Conservation (phyloP, 345 rosid species). For the Rubroshorea leprosula region DNA sequence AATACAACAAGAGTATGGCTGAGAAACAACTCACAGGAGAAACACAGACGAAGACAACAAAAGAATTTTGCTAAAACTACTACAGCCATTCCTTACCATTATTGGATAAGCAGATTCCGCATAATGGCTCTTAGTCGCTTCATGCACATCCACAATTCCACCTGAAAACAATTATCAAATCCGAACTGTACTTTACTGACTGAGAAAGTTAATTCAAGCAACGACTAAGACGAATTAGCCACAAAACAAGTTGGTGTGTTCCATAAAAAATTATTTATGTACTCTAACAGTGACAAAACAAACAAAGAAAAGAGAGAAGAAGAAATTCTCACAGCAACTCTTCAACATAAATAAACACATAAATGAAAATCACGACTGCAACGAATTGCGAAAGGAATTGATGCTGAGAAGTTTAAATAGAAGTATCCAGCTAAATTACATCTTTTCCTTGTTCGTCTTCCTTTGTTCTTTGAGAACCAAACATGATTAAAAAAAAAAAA, state of each 20-base stretch:
- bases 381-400: background rate
- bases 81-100: slow-evolving; percentile 32
- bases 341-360: background rate
- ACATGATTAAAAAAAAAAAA: background rate
- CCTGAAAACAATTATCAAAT: slow-evolving; percentile 33
- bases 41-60: too few species aligned
- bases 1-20: too few species aligned
- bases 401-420: background rate
- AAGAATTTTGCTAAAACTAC: too few species aligned
- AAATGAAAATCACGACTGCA: background rate
- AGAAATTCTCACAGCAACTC: background rate
- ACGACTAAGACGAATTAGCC: too few species aligned
- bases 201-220: too few species aligned
- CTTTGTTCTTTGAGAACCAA: too few species aligned
- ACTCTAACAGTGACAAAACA: too few species aligned
- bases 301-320: background rate
- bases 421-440: background rate
- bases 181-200: slow-evolving; percentile 3
- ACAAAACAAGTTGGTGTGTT: too few species aligned
- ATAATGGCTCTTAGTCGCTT: slow-evolving; percentile 42
- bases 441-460: too few species aligned
- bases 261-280: too few species aligned
- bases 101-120: slow-evolving; percentile 63
- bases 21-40: too few species aligned
- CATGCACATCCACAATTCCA: slow-evolving; percentile 65